A percentile compares a stretch with the other conserved stretches of the same genome.
These are phyloP conservation scores for Marchantia paleacea DNA, from an alignment of 225 moss, liverwort and hornwort species.

Conservation along the genomic window DNA sequence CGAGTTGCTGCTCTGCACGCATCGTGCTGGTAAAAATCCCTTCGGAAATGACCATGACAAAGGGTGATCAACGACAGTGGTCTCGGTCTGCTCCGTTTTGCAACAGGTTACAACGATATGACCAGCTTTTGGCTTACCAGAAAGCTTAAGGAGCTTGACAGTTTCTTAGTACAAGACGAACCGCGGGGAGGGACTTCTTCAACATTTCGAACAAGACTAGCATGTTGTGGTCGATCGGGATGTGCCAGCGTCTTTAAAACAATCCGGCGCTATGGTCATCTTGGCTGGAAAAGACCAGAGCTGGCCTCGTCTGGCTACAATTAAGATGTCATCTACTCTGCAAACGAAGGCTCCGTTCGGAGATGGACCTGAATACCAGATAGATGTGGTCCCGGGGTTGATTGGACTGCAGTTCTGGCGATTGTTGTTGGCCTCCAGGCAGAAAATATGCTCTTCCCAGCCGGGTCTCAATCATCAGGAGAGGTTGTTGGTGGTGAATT, in stretches of 20 bases:
- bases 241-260: neutral
- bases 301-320: slow-evolving; percentile 43
- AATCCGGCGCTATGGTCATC: slow-evolving; percentile 31
- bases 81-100: neutral
- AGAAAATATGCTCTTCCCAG: too few species aligned
- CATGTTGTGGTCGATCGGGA: neutral
- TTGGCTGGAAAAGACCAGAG: too few species aligned
- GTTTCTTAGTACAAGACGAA: neutral
- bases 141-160: too few species aligned
- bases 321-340: slow-evolving; percentile 41
- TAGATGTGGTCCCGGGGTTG: slow-evolving; percentile 60
- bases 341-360: slow-evolving; percentile 47
- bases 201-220: neutral
- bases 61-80: neutral
- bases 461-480: too few species aligned
- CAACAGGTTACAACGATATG: slow-evolving; percentile 10
- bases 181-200: neutral
- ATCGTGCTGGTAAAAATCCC: slow-evolving; percentile 6
- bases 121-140: neutral
- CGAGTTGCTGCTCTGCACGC: neutral
- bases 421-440: too few species aligned
- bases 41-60: neutral
- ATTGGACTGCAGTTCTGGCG: slow-evolving; percentile 51
- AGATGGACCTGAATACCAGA: slow-evolving; percentile 52
- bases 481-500: too few species aligned